These are phyloP conservation scores for Yamagishiella unicocca DNA, from an alignment of 139 green algal species.

Conservation along the genomic window DNA sequence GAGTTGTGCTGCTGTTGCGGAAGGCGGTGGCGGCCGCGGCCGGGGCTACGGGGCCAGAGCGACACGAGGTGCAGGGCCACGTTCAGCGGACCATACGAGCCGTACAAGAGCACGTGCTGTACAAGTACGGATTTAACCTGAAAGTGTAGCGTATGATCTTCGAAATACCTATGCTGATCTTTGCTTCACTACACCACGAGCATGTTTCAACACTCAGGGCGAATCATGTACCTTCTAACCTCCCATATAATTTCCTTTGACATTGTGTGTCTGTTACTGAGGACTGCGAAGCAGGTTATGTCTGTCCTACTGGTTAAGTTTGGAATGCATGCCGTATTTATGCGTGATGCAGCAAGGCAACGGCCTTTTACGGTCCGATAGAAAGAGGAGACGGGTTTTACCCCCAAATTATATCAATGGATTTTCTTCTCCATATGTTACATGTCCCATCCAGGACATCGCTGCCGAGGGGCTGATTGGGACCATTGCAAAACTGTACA, in stretches of 20 bases:
- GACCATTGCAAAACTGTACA: conserved; percentile 30
- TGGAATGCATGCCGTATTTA: too few species aligned
- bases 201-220: too few species aligned
- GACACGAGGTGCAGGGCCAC: neutral
- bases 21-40: neutral
- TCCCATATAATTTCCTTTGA: too few species aligned
- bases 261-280: too few species aligned
- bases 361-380: too few species aligned
- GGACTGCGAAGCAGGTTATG: too few species aligned
- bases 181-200: too few species aligned
- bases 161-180: too few species aligned
- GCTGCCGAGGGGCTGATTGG: neutral
- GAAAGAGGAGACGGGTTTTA: neutral
- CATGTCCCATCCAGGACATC: neutral
- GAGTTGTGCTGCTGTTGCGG: neutral
- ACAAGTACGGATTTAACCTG: conserved; percentile 8
- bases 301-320: too few species aligned
- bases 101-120: conserved; percentile 5
- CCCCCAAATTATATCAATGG: neutral
- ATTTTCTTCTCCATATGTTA: conserved; percentile 24
- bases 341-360: too few species aligned
- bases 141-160: neutral
- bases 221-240: too few species aligned
- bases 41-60: neutral
- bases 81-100: neutral